Conservation (phyloP, 305 asterid species). For the Andrographis paniculata region DNA sequence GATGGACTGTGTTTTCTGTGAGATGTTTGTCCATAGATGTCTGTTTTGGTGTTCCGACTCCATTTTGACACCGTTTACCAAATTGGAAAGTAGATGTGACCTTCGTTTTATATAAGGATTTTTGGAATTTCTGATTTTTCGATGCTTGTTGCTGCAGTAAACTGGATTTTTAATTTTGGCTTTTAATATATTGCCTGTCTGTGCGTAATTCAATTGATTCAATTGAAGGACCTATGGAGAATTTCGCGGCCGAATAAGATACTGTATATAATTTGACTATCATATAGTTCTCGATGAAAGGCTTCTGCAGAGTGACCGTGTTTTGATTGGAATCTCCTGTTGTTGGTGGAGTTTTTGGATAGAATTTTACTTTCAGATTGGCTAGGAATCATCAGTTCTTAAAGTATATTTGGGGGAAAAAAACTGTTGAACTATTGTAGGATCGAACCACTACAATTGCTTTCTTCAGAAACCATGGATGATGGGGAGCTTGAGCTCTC, state of each 20-base stretch:
- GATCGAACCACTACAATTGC: conserved; percentile 3
- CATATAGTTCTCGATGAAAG: conserved; percentile 5
- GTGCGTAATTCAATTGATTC: no score
- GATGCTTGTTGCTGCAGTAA: no score
- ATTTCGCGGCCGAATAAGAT: conserved; percentile 6
- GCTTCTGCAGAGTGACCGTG: background rate
- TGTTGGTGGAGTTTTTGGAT: background rate
- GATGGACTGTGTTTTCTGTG: no score
- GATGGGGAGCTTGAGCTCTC: conserved; percentile 34
- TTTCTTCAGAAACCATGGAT: conserved; percentile 19
- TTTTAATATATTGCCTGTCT: no score
- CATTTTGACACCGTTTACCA: no score
- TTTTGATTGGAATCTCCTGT: conserved; percentile 8
- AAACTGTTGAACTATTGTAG: background rate
- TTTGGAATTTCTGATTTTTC: no score
- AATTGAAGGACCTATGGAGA: conserved; percentile 15
- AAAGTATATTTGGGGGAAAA: conserved; percentile 4
- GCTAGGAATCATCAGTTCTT: background rate
- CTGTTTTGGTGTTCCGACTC: no score
- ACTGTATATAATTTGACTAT: conserved; percentile 11
- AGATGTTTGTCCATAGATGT: no score
- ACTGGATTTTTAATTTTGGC: no score
- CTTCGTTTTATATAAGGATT: no score
- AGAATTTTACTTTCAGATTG: background rate
- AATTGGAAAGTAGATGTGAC: no score